phyloP scores from a whole-genome alignment of 495 filamentous ascomycete genomes.

The Amphirosellinia nigrospora region DNA sequence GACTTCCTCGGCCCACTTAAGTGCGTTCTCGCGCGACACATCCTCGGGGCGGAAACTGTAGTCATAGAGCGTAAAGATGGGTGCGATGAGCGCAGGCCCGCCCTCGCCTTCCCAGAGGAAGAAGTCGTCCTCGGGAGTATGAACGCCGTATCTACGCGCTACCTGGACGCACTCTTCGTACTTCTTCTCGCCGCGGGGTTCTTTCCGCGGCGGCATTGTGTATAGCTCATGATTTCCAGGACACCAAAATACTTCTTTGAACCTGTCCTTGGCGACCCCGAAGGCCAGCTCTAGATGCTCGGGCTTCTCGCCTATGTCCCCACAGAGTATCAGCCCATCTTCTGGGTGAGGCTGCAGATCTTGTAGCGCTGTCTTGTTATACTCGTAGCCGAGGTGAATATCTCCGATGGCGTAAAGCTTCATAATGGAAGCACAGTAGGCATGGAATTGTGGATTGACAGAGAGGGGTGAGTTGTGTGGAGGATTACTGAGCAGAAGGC shows the following conservation, averaged over 20 bases:
- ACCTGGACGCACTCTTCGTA: constrained; percentile 39
- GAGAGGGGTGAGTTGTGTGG: constrained; percentile 19
- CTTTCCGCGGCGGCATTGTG: constrained; percentile 35
- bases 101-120: constrained; percentile 39
- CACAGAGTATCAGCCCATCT: constrained; percentile 43
- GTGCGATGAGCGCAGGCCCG: constrained; percentile 36
- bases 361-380: constrained; percentile 37
- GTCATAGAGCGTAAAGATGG: constrained; percentile 45
- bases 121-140: constrained; percentile 44
- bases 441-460: neutral
- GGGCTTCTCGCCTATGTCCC: constrained; percentile 42
- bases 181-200: constrained; percentile 38
- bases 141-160: constrained; percentile 38
- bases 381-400: constrained; percentile 43
- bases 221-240: constrained; percentile 48
- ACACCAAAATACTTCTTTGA: constrained; percentile 42
- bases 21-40: constrained; percentile 34
- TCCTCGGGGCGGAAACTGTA: constrained; percentile 43
- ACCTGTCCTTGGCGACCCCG: constrained; percentile 32
- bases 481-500: neutral
- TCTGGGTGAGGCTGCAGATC: constrained; percentile 38
- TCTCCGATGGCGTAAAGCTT: constrained; percentile 47
- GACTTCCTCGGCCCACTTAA: constrained; percentile 41
- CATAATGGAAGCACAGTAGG: constrained; percentile 24
- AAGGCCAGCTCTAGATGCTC: constrained; percentile 41